A percentile compares a stretch with the other conserved stretches of the same genome.
phyloP scores from a whole-genome alignment of 2,329 filamentous ascomycete genomes.

The Decorospora gaudefroyi region DNA sequence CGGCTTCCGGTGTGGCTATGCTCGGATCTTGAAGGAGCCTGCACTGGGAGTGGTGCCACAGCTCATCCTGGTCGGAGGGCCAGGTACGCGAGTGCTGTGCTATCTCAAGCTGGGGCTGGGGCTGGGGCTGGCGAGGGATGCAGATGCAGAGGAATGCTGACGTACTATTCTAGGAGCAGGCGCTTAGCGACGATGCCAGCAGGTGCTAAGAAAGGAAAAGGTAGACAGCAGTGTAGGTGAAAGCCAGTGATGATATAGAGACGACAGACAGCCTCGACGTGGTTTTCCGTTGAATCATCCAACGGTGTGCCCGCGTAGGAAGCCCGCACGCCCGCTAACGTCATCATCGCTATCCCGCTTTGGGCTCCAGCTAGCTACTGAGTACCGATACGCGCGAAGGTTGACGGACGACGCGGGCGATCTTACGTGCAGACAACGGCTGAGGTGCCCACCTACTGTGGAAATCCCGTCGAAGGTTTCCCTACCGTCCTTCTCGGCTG shows the following conservation, averaged over 20 bases:
- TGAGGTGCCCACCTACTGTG: too few relatives aligned
- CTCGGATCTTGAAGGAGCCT: constrained; percentile 4
- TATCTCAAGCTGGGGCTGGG: background rate
- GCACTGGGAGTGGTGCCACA: constrained; percentile 16
- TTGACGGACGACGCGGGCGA: constrained; percentile 14
- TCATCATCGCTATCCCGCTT: constrained; percentile 11
- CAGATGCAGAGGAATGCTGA: constrained; percentile 11
- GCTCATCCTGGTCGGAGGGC: constrained; percentile 7
- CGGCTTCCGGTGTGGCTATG: constrained; percentile 1
- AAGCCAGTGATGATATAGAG: constrained; percentile 14
- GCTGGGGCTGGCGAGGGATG: background rate
- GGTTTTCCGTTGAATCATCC: background rate
- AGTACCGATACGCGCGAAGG: constrained; percentile 9
- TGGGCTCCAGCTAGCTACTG: background rate
- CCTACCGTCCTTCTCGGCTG: background rate
- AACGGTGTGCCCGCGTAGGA: background rate
- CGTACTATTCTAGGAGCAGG: constrained; percentile 22
- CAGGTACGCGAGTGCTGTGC: constrained; percentile 10
- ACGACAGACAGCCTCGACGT: too few relatives aligned
- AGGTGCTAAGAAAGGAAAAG: too few relatives aligned
- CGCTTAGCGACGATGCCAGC: too few relatives aligned
- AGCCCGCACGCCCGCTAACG: constrained; percentile 4
- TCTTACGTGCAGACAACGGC: background rate
- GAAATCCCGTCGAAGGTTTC: too few relatives aligned
- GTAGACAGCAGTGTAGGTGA: too few relatives aligned